Evolutionary conservation across 192 early-diverging fungal genomes (phyloP), one percentile per base, ranked within the genome.

Genomic region (Linnemannia schmuckeri): DNA sequence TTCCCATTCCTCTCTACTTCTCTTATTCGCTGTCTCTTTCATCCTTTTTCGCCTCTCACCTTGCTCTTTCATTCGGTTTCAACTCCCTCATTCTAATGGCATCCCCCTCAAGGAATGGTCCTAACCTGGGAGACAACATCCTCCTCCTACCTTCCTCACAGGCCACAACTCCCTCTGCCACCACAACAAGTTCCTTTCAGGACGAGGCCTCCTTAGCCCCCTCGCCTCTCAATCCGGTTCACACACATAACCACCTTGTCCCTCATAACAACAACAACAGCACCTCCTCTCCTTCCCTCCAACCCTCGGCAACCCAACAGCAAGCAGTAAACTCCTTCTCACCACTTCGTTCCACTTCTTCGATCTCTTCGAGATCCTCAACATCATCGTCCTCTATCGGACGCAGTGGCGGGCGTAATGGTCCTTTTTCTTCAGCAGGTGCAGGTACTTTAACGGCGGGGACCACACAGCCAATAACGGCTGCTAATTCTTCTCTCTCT

Each of bases 131-230:
- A 20, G 71, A 80, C 42, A 52, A 27, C 35, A 74, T 80, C 27
- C 57, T 80, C 27, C 72, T 74, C 38, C 38, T 80, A 6, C 79
- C 79, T 13, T 49, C 72, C n/a, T 74, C 79, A 15, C 79, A 80
- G 79, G 47, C 72, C 42, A 40, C 80, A 2, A 74, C 71, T 0
- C 79, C 79, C 13, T 72, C 79, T 4, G 6, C 74, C 2, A 40
- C 71, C 55, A 63, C 79, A 7, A 47, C 35, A 0, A 72, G 52
- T 40, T 63, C 38, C 41, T 66, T 72, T 9, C 47, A 73, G 12
- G 27, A 61, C 4, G 54, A 55, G 17, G 33, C 6, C 4, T 40
- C 74, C 15, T 47, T 47, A 2, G 40, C 33, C 13, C 33, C 61
- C 61, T 33, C 61, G 30, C 30, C 30, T 66, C 15, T 66, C 61